Base-by-base conservation (phyloP, 345 rosid genomes). In the Boechera divaricarpa region DNA sequence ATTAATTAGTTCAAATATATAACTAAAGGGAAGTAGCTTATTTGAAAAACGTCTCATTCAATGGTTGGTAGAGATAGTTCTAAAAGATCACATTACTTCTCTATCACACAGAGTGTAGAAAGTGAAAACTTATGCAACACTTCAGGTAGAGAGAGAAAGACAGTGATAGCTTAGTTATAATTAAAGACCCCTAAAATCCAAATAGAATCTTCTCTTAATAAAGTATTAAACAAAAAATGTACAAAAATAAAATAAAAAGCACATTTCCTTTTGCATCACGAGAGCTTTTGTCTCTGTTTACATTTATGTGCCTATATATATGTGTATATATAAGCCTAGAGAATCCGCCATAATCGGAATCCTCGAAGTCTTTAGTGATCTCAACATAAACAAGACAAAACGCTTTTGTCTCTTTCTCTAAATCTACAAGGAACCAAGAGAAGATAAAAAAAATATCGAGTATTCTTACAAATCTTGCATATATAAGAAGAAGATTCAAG, bases 61-160 rank as follows among this genome's bases (percentile, higher is more conserved):
- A 58, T 31, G 24, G 81, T 78, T 72, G 81, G 81, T 78, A 78
- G 77, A 71, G 67, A 78, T 49, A 58, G 73, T 72, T 78, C 61
- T 77, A 70, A 72, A 78, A 78, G 48, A 38, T 72, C 29, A 78
- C 67, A 72, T 78, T 65, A 78, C 81, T 78, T 78, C 47, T 57
- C 61, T 70, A 77, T 70, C 76, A 77, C 80, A 77, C 69, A 69
- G 64, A 77, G 52, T 45, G 44, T 18, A 54, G 26, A 72, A 78
- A 77, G 69, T 78, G 77, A 78, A 78, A 72, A 78, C 81, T 78
- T 78, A 78, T 78, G 67, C 81, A 78, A 78, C 77, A 78, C 81
- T 78, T 78, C 77, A 78, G 77, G 69, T 49, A 65, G 81, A 78
- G 77, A 78, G 77, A 72, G 45, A 63, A 48, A 77, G 77, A 72